Base-by-base conservation (phyloP, 2,329 filamentous ascomycete species). In the Fusarium camptoceras region DNA sequence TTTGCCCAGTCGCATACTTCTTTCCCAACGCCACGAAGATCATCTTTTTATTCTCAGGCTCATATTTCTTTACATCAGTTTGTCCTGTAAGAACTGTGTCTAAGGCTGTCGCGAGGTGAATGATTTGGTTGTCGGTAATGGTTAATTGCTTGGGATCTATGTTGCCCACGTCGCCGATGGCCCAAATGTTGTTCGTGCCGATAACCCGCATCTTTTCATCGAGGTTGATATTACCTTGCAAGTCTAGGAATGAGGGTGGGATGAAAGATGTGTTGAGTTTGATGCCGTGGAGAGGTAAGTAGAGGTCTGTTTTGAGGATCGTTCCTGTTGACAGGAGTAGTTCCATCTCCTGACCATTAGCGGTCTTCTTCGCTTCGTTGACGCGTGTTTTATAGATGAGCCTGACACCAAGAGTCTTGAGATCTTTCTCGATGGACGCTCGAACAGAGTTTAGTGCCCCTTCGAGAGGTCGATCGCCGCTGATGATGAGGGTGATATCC, bases 231-330 rank as follows among this genome's bases (percentile, higher is more conserved):
- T 76, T 79, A 1, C 80, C 78, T 0, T 55, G 24, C 3, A 65
- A 42, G 34, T 81, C 80, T 6, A 81, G 64, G 46, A 83, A 73
- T 2, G 69, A 44, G 0, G 60, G 41, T 0, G 83, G 80, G 14
- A 81, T 58, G 57, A 84, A 85, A 0, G 73, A 68, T 0, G 80
- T 82, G 73, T 87, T 87, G 49, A 81, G 76, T 2, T 71, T 60
- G 16, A 82, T 61, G 39, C 85, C 85, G 58, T 81, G 79, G 0
- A 84, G 79, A 1, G 85, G 83, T 5, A 87, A 75, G 71, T 84
- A 81, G 34, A 85, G 70, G 20, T 81, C 80, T 42, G 78, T 71
- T 5, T 68, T 74, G 47, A 76, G 65, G 6, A 75, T 76, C n/a
- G 64, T 71, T 27, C 75, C 75, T 39, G 75, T 74, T 8, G 76